Evolutionary conservation across 306 rosid genomes (phyloP).

Genomic region (Vicia villosa): DNA sequence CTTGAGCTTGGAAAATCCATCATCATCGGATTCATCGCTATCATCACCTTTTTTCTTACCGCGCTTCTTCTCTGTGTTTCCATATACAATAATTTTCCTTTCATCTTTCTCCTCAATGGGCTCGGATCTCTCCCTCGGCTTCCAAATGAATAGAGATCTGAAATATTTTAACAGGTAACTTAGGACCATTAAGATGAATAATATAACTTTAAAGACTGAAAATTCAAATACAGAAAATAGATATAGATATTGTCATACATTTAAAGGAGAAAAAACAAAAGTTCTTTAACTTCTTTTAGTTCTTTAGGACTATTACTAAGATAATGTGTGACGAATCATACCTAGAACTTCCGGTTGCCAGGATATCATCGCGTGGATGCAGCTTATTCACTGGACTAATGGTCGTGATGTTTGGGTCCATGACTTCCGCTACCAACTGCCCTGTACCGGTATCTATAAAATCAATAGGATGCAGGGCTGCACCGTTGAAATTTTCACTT

Average conservation of each 20-base stretch:
- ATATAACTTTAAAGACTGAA: too few relatives aligned
- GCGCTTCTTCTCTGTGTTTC: slow-evolving; percentile 51
- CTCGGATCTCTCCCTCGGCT: slow-evolving; percentile 70
- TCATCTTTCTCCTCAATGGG: slow-evolving; percentile 59
- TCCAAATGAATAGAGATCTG: slow-evolving; percentile 94
- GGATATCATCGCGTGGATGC: slow-evolving; percentile 84
- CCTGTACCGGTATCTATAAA: slow-evolving; percentile 87
- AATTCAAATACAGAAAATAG: too few relatives aligned
- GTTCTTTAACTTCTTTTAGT: too few relatives aligned
- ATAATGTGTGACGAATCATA: slow-evolving; percentile 33
- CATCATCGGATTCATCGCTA: slow-evolving; percentile 66
- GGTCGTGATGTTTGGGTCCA: slow-evolving; percentile 92
- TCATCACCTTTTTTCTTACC: slow-evolving; percentile 47
- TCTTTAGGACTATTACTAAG: too few relatives aligned
- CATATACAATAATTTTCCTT: slow-evolving; percentile 57
- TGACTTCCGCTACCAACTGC: slow-evolving; percentile 85
- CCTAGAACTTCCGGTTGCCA: slow-evolving; percentile 96
- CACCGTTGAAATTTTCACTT: slow-evolving; percentile 86
- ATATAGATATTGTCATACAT: too few relatives aligned
- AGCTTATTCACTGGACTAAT: slow-evolving; percentile 90
- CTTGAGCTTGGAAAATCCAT: slow-evolving; percentile 54
- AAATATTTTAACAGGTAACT: slow-evolving; percentile 17
- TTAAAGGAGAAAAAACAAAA: too few relatives aligned
- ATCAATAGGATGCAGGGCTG: slow-evolving; percentile 97
- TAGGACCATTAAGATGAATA: background rate